A percentile compares a stretch with the other conserved stretches of the same genome.
These are phyloP conservation scores for Plasmodium chabaudi DNA, from an alignment of 169 alveolate genomes.

Conservation along the genomic window DNA sequence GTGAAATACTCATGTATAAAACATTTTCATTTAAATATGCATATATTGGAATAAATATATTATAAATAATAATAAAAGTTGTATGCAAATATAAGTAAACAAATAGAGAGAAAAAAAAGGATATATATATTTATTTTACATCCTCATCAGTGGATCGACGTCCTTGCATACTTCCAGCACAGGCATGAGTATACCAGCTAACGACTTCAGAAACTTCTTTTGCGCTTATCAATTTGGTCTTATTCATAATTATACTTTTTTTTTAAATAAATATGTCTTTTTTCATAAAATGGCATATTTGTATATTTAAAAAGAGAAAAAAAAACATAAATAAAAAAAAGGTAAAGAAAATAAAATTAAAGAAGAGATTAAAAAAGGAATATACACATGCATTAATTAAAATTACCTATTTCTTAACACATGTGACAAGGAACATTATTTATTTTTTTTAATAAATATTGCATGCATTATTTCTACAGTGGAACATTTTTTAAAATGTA, in stretches of 20 bases:
- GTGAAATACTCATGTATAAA: too few relatives aligned
- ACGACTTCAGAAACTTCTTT: slow-evolving; percentile 71
- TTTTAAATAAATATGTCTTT: background rate
- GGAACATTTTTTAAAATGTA: too few relatives aligned
- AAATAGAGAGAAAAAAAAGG: too few relatives aligned
- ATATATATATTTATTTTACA: slow-evolving; percentile 11
- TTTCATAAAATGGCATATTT: background rate
- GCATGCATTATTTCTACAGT: too few relatives aligned
- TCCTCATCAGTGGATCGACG: slow-evolving; percentile 66
- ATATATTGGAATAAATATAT: too few relatives aligned
- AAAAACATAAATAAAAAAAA: slow-evolving; percentile 1
- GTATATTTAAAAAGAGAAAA: background rate
- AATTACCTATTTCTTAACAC: too few relatives aligned
- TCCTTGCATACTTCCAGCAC: slow-evolving; percentile 76
- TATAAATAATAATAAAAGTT: too few relatives aligned
- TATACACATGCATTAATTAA: background rate
- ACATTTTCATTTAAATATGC: too few relatives aligned
- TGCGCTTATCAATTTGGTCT: slow-evolving; percentile 52
- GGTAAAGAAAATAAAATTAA: background rate
- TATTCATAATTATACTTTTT: slow-evolving; percentile 38
- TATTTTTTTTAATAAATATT: too few relatives aligned
- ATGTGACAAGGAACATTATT: too few relatives aligned
- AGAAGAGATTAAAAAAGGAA: background rate
- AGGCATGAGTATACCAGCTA: slow-evolving; percentile 72
- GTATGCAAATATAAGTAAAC: too few relatives aligned